phyloP scores from a whole-genome alignment of 345 rosid genomes.

The Aquilaria sinensis region DNA sequence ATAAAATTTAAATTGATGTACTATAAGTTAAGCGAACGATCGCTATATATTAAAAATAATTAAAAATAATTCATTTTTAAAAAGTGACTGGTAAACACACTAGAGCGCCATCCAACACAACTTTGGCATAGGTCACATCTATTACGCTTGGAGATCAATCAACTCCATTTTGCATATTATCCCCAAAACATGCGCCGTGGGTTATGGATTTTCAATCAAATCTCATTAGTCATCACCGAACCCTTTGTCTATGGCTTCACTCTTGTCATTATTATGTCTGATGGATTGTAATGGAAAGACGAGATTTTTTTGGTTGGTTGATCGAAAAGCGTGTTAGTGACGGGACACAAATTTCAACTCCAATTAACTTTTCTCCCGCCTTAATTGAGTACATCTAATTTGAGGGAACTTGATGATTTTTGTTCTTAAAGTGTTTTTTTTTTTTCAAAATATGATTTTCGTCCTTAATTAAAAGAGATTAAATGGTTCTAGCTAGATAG shows the following conservation, averaged over 20 bases:
- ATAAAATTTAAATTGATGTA: no score
- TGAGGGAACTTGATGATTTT: conserved; percentile 13
- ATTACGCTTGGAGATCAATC: not conserved
- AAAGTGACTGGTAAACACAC: no score
- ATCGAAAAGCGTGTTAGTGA: not conserved
- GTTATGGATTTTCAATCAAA: conserved; percentile 4
- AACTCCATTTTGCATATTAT: no score
- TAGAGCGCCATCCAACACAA: no score
- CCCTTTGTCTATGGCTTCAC: not conserved
- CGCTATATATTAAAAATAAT: no score
- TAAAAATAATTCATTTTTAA: no score
- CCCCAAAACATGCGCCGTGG: conserved; percentile 20
- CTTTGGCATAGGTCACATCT: no score
- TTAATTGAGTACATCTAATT: conserved; percentile 12
- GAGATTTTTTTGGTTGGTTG: not conserved
- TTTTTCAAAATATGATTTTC: no score
- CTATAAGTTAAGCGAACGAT: no score
- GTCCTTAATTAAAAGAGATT: no score
- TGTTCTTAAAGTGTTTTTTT: not conserved
- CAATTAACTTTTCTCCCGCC: not conserved
- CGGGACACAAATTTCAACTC: no score
- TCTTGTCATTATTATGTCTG: not conserved
- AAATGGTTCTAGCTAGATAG: no score
- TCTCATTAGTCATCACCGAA: not conserved
- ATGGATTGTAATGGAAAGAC: not conserved